These are phyloP conservation scores for Ciborinia camelliae DNA, from an alignment of 2,329 filamentous ascomycete genomes.

Conservation along the genomic window DNA sequence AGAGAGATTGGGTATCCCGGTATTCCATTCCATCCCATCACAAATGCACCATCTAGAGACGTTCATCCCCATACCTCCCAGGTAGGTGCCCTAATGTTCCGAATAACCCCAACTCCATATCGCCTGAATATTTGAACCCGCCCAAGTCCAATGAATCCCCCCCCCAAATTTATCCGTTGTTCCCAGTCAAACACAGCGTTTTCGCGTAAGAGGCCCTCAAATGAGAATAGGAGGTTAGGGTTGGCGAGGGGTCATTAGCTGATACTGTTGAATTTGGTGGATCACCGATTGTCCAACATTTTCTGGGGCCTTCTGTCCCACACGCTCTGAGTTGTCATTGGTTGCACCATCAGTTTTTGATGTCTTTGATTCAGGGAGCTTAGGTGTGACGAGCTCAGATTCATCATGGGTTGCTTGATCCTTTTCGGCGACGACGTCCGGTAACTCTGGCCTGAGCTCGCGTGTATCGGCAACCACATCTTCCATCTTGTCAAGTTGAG, in stretches of 20 bases:
- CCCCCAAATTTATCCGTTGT: not conserved
- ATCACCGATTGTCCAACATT: not conserved
- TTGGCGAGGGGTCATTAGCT: slow-evolving; percentile 5
- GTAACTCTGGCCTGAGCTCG: not conserved
- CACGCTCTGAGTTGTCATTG: not conserved
- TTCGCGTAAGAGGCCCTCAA: not conserved
- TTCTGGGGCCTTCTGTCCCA: not conserved
- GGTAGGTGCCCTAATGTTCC: not conserved
- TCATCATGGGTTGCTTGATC: not conserved
- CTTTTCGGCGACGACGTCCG: not conserved
- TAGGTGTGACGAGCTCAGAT: not conserved
- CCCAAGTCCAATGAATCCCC: not conserved
- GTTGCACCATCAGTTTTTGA: too few species aligned
- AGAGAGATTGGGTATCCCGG: too few species aligned
- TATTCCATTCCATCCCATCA: not conserved
- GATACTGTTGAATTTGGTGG: not conserved
- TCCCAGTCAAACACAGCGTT: not conserved
- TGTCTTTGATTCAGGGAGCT: not conserved
- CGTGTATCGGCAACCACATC: not conserved
- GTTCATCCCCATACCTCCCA: not conserved
- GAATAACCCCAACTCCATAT: not conserved
- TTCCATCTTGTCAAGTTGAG: not conserved
- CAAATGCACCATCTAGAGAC: too few species aligned
- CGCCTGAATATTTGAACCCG: not conserved
- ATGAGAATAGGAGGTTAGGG: not conserved